Conservation (phyloP, 2,329 filamentous ascomycete species). For the Coniochaeta pulveracea region DNA sequence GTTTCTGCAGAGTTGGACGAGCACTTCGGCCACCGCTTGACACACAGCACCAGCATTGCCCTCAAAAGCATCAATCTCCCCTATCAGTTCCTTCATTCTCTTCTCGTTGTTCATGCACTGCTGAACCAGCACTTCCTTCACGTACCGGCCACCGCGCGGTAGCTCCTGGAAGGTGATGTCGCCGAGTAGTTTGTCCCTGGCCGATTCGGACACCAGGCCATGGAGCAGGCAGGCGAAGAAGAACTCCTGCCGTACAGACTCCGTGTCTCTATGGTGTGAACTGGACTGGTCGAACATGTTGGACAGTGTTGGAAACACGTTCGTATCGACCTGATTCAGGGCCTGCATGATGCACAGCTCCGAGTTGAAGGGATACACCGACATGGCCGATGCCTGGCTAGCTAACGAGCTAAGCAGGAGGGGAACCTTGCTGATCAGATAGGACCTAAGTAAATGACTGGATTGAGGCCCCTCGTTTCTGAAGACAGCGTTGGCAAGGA, state of each 20-base stretch:
- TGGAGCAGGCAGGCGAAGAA: slow-evolving; percentile 85
- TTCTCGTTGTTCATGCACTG: slow-evolving; percentile 70
- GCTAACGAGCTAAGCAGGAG: slow-evolving; percentile 40
- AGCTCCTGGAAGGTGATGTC: slow-evolving; percentile 74
- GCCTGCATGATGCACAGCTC: slow-evolving; percentile 63
- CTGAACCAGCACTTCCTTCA: slow-evolving; percentile 66
- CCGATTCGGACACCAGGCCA: slow-evolving; percentile 65
- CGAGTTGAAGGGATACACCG: slow-evolving; percentile 60
- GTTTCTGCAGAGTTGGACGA: slow-evolving; percentile 56
- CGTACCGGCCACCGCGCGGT: slow-evolving; percentile 61
- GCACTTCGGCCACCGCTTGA: slow-evolving; percentile 62
- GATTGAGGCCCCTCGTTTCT: slow-evolving; percentile 42
- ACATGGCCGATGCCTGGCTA: slow-evolving; percentile 33
- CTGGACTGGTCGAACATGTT: slow-evolving; percentile 49
- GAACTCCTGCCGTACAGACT: slow-evolving; percentile 59
- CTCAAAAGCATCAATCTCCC: slow-evolving; percentile 79
- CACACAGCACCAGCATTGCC: slow-evolving; percentile 84
- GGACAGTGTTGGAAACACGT: slow-evolving; percentile 53
- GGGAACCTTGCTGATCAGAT: slow-evolving; percentile 61
- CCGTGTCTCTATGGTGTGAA: slow-evolving; percentile 43
- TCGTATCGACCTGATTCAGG: slow-evolving; percentile 70
- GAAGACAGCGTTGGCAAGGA: slow-evolving; percentile 78
- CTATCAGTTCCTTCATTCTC: slow-evolving; percentile 62
- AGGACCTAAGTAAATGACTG: slow-evolving; percentile 72
- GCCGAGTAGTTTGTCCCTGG: slow-evolving; percentile 69